Evolutionary conservation across 1,139 yeast species (phyloP).

Genomic region (Yarrowia galli): DNA sequence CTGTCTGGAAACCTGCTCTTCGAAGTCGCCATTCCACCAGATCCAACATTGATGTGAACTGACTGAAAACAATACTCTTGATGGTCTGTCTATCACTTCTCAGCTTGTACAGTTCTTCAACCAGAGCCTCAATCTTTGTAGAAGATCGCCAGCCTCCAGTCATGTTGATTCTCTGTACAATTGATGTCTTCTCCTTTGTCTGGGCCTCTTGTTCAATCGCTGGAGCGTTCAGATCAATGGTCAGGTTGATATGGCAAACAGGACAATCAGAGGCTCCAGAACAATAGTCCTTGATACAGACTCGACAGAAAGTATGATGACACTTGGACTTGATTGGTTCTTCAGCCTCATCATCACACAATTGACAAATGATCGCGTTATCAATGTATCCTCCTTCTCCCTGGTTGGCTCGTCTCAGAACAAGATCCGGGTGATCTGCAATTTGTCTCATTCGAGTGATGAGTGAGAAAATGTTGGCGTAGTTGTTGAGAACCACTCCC

Average conservation of each 20-base stretch:
- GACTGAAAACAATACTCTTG: constrained; percentile 95
- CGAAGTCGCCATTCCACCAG: constrained; percentile 93
- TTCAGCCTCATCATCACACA: constrained; percentile 98
- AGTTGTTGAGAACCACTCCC: constrained; percentile 93
- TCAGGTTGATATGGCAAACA: constrained; percentile 90
- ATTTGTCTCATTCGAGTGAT: constrained; percentile 97
- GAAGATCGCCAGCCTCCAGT: constrained; percentile 90
- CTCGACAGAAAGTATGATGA: constrained; percentile 89
- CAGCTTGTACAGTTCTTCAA: constrained; percentile 86
- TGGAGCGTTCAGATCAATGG: constrained; percentile 89
- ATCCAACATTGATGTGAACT: constrained; percentile 95
- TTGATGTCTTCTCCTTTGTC: constrained; percentile 67
- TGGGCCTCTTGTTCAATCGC: constrained; percentile 75
- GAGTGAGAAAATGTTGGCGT: constrained; percentile 93
- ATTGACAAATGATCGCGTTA: constrained; percentile 82
- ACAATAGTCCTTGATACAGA: constrained; percentile 88
- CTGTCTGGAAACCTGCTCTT: constrained; percentile 93
- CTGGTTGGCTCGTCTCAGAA: constrained; percentile 66
- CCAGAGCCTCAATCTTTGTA: constrained; percentile 93
- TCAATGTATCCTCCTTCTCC: constrained; percentile 49
- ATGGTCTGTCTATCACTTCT: constrained; percentile 88
- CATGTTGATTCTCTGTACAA: constrained; percentile 86
- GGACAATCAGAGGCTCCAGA: constrained; percentile 91
- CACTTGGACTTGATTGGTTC: constrained; percentile 95
- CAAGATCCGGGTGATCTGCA: constrained; percentile 98